These are phyloP conservation scores for Lolium multiflorum DNA, from an alignment of 176 grass and related monocot genomes.

Conservation along the genomic window DNA sequence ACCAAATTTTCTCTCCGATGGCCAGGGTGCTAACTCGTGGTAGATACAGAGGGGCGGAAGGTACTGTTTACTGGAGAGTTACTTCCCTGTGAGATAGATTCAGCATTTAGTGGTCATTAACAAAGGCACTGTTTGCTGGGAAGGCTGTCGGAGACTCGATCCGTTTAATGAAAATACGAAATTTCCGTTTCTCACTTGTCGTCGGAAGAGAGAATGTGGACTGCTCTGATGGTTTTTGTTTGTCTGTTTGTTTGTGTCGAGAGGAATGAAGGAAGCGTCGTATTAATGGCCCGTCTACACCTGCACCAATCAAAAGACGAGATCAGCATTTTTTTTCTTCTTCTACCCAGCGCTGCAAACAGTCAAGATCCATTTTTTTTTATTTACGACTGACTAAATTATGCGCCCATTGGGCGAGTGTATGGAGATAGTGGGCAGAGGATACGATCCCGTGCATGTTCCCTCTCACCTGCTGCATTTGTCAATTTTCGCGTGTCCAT, in stretches of 20 bases:
- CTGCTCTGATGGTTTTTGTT: slow-evolving; percentile 26
- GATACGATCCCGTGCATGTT: background rate
- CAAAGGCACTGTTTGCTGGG: background rate
- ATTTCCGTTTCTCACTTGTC: background rate
- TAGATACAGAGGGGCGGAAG: slow-evolving; percentile 23
- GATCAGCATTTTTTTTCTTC: background rate
- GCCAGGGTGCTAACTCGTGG: slow-evolving; percentile 18
- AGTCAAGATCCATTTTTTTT: slow-evolving; percentile 16
- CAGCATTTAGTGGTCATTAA: slow-evolving; percentile 25
- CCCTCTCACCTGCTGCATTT: slow-evolving; percentile 10
- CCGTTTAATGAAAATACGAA: background rate
- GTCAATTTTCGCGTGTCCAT: slow-evolving; percentile 36
- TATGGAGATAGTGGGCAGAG: background rate
- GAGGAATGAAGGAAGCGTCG: background rate
- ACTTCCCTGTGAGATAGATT: slow-evolving; percentile 30
- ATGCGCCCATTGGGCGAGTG: background rate
- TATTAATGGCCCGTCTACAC: slow-evolving; percentile 30
- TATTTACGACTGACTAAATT: background rate
- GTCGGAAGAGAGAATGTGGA: background rate
- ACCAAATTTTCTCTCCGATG: slow-evolving; percentile 20
- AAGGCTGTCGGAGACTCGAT: slow-evolving; percentile 16
- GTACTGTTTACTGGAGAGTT: slow-evolving; percentile 17
- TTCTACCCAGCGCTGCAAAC: background rate
- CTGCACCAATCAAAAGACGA: background rate
- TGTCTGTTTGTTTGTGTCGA: slow-evolving; percentile 40